Percentiles rank a stretch among this genome's conserved stretches.
These are phyloP conservation scores for Fragaria iinumae DNA, from an alignment of 306 rosid species.

Conservation along the genomic window DNA sequence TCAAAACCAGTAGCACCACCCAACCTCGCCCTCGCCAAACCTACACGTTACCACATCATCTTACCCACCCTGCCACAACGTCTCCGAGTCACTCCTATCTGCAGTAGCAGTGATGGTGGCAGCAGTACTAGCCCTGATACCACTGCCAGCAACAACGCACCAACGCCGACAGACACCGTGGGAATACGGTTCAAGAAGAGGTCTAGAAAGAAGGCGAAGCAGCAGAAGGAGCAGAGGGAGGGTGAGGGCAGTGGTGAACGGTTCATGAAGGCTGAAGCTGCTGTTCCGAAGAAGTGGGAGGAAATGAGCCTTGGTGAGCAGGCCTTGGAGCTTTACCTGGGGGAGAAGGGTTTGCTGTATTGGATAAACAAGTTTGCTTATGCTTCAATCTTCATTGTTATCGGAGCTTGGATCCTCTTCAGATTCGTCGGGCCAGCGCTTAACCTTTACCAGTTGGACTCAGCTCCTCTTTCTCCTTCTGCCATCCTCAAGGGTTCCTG, in stretches of 20 bases:
- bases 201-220: conserved; percentile 51
- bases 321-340: conserved; percentile 68
- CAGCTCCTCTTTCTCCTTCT: conserved; percentile 65
- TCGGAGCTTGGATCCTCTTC: conserved; percentile 82
- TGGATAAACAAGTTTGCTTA: conserved; percentile 94
- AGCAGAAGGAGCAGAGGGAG: conserved; percentile 24
- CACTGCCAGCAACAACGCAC: conserved; percentile 16
- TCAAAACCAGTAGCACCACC: conserved; percentile 42
- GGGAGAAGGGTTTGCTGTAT: conserved; percentile 79
- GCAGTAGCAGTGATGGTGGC: conserved; percentile 22
- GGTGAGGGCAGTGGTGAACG: conserved; percentile 30
- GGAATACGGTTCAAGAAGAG: conserved; percentile 60
- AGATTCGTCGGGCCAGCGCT: conserved; percentile 92
- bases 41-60: conserved; percentile 18
- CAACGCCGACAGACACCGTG: conserved; percentile 34
- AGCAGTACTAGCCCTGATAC: conserved; percentile 1
- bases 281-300: conserved; percentile 73
- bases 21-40: conserved; percentile 34
- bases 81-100: conserved; percentile 36
- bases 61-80: conserved; percentile 17
- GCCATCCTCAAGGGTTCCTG: conserved; percentile 61
- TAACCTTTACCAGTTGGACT: conserved; percentile 81
- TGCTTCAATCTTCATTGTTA: conserved; percentile 83
- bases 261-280: conserved; percentile 33
- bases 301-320: conserved; percentile 79